phyloP scores from a whole-genome alignment of 768 basidiomycete species.

The Pluteus cervinus region DNA sequence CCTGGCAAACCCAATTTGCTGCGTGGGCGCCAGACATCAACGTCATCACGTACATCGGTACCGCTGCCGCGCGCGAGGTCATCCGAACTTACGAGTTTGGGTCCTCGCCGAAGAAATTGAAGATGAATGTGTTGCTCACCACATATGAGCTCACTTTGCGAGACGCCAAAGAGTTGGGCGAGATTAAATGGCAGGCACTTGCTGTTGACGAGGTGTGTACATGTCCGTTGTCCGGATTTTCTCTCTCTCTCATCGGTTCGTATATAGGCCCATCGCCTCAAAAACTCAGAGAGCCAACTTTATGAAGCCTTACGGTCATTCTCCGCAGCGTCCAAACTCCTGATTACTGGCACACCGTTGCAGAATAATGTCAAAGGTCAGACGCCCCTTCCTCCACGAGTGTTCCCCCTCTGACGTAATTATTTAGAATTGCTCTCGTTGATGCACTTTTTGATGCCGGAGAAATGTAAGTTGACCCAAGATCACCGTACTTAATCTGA shows the following conservation, averaged over 20 bases:
- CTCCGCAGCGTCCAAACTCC: slow-evolving; percentile 83
- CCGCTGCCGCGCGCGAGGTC: slow-evolving; percentile 78
- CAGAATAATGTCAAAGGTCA: slow-evolving; percentile 98
- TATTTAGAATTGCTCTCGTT: slow-evolving; percentile 74
- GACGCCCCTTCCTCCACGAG: background rate
- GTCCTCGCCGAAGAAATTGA: slow-evolving; percentile 77
- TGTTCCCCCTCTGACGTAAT: slow-evolving; percentile 1
- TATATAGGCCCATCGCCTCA: slow-evolving; percentile 85
- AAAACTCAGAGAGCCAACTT: slow-evolving; percentile 95
- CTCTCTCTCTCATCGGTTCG: slow-evolving; percentile 10
- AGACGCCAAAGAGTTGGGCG: slow-evolving; percentile 81
- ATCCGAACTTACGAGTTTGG: slow-evolving; percentile 94
- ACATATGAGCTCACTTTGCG: slow-evolving; percentile 95
- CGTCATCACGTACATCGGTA: slow-evolving; percentile 95
- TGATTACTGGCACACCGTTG: slow-evolving; percentile 97
- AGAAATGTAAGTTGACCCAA: slow-evolving; percentile 69
- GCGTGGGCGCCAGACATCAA: slow-evolving; percentile 96
- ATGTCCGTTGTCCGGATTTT: slow-evolving; percentile 3
- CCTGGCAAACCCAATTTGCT: slow-evolving; percentile 94
- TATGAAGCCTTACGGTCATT: slow-evolving; percentile 93
- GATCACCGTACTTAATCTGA: slow-evolving; percentile 1
- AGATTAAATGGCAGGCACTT: slow-evolving; percentile 96
- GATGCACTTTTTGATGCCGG: slow-evolving; percentile 99
- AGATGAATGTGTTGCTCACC: slow-evolving; percentile 95
- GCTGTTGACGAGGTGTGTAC: slow-evolving; percentile 86